These are phyloP conservation scores for Pseudogymnoascus verrucosus DNA, from an alignment of 2,329 filamentous ascomycete genomes.

Conservation along the genomic window DNA sequence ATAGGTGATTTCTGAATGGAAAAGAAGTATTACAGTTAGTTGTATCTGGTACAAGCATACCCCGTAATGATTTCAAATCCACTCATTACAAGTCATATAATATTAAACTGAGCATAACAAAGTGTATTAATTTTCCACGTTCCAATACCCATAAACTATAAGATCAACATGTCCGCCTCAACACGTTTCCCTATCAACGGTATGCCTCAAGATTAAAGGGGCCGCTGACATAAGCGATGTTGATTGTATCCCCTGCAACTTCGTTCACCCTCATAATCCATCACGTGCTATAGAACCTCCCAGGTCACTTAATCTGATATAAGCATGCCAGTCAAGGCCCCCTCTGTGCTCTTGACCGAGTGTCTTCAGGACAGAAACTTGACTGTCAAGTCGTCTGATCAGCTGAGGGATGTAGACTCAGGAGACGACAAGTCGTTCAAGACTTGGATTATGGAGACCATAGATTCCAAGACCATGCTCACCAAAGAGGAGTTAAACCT, in stretches of 20 bases:
- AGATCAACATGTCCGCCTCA: neutral
- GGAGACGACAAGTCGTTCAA: neutral
- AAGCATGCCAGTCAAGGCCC: conserved; percentile 2
- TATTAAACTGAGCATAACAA: neutral
- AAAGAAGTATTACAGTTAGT: neutral
- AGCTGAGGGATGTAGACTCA: neutral
- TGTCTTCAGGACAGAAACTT: conserved; percentile 25
- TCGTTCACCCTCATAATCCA: neutral
- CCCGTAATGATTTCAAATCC: neutral
- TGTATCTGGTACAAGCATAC: neutral
- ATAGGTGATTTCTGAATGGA: neutral
- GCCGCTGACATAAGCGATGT: conserved; percentile 4
- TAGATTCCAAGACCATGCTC: conserved; percentile 44
- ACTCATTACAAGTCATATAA: neutral
- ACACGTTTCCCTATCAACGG: neutral
- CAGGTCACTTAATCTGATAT: conserved; percentile 5
- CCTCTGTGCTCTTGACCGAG: neutral
- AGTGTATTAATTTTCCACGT: neutral
- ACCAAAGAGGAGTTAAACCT: conserved; percentile 45
- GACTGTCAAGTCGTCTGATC: conserved; percentile 18
- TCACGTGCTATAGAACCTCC: neutral
- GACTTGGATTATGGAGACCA: conserved; percentile 43
- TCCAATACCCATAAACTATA: neutral
- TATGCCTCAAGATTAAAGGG: neutral
- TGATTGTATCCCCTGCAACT: neutral